These are phyloP conservation scores for Turnera subulata DNA, from an alignment of 345 rosid species.

Conservation along the genomic window DNA sequence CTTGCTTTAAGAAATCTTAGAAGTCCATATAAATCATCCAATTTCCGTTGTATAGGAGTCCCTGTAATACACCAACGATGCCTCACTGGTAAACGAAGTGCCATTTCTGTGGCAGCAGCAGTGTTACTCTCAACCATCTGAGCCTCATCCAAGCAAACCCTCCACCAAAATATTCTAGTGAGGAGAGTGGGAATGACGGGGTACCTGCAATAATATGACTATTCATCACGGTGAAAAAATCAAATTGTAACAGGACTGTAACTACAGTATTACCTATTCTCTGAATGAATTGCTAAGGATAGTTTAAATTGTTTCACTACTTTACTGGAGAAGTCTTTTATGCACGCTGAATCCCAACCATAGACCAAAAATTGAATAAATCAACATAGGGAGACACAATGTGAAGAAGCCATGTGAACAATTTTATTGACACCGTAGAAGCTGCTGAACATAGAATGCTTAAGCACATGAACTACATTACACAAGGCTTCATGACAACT, in stretches of 20 bases:
- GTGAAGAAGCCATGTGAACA: not conserved
- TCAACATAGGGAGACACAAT: not conserved
- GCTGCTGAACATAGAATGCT: not conserved
- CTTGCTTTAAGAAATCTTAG: constrained; percentile 69
- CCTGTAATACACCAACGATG: constrained; percentile 96
- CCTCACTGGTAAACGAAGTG: constrained; percentile 67
- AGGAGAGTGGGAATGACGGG: constrained; percentile 89
- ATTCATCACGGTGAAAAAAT: constrained; percentile 16
- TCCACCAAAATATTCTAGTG: constrained; percentile 95
- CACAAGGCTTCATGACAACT: not conserved
- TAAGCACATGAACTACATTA: not conserved
- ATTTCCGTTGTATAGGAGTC: constrained; percentile 91
- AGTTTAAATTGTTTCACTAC: not conserved
- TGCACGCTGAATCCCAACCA: not conserved
- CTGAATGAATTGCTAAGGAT: not conserved
- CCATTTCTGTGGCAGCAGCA: constrained; percentile 97
- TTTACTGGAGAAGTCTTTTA: too few species aligned
- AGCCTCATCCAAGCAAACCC: constrained; percentile 96
- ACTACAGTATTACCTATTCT: too few species aligned
- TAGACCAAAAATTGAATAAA: too few species aligned
- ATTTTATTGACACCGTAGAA: too few species aligned
- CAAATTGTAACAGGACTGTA: too few species aligned
- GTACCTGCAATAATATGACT: constrained; percentile 51
- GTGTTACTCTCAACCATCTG: constrained; percentile 98
- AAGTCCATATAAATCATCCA: constrained; percentile 92